These are phyloP conservation scores for Diaporthe velutina DNA, from an alignment of 2,329 filamentous ascomycete genomes.

Conservation along the genomic window DNA sequence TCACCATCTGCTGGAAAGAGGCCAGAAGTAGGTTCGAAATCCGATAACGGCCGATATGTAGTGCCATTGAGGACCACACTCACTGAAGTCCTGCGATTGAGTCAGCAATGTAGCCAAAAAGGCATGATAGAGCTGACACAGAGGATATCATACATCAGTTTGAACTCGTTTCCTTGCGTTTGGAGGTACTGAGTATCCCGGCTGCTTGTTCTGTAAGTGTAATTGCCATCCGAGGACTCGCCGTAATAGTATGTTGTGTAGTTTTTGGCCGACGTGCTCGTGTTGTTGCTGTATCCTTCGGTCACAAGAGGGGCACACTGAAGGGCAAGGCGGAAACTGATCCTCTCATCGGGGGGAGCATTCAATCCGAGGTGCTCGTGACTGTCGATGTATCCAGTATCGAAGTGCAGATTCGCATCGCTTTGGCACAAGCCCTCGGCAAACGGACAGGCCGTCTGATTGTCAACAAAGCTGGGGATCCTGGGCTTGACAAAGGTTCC, in stretches of 20 bases:
- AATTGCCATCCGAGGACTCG: neutral
- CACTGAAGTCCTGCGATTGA: neutral
- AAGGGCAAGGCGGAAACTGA: slow-evolving; percentile 26
- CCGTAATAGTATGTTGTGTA: slow-evolving; percentile 37
- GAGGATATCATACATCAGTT: neutral
- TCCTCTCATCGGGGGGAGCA: slow-evolving; percentile 35
- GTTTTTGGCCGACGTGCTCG: neutral
- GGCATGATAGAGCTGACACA: neutral
- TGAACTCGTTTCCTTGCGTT: neutral
- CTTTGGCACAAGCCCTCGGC: slow-evolving; percentile 35
- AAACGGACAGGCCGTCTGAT: slow-evolving; percentile 42
- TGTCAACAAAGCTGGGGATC: neutral
- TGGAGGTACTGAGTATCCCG: neutral
- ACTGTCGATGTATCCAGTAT: slow-evolving; percentile 41
- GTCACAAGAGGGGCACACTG: slow-evolving; percentile 35
- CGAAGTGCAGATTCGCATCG: slow-evolving; percentile 33
- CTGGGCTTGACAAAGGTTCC: slow-evolving; percentile 2
- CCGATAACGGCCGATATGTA: accelerated
- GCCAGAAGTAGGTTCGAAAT: neutral
- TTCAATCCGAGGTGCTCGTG: slow-evolving; percentile 43
- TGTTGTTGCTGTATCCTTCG: slow-evolving; percentile 23
- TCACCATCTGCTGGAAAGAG: neutral
- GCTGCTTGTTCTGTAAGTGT: neutral
- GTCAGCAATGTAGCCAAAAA: neutral
- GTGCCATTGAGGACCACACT: neutral